phyloP scores from a whole-genome alignment of 768 basidiomycete genomes.

The Collybia sp. region DNA sequence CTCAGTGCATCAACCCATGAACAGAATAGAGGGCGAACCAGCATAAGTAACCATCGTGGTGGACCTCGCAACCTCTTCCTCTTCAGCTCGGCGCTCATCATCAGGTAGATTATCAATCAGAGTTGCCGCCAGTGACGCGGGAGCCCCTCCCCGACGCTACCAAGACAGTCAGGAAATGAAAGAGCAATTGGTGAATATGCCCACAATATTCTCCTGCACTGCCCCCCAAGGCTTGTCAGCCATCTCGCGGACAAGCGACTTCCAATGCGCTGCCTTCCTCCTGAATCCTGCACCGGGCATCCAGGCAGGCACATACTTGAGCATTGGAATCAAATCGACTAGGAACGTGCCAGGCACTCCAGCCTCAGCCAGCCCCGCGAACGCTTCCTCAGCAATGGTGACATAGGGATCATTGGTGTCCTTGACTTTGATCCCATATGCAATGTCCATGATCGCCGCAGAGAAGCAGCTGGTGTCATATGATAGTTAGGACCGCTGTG shows the following conservation, averaged over 20 bases:
- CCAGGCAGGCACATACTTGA: slow-evolving; percentile 18
- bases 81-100: neutral
- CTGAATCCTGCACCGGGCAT: slow-evolving; percentile 37
- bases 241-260: slow-evolving; percentile 15
- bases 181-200: neutral
- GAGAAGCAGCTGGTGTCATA: slow-evolving; percentile 17
- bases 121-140: neutral
- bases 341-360: slow-evolving; percentile 19
- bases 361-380: slow-evolving; percentile 23
- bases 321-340: neutral
- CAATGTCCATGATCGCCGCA: slow-evolving; percentile 26
- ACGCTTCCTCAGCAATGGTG: slow-evolving; percentile 22
- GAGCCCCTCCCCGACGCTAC: neutral
- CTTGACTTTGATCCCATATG: slow-evolving; percentile 31
- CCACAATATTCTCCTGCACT: slow-evolving; percentile 25
- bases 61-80: neutral
- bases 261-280: slow-evolving; percentile 28
- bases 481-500: neutral
- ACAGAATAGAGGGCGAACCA: neutral
- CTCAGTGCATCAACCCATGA: neutral
- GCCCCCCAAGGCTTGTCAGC: slow-evolving; percentile 27
- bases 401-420: slow-evolving; percentile 28
- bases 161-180: neutral
- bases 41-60: neutral
- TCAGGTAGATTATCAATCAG: neutral